Evolutionary conservation across 768 basidiomycete species (phyloP).

Genomic region (Cubamyces lactineus): DNA sequence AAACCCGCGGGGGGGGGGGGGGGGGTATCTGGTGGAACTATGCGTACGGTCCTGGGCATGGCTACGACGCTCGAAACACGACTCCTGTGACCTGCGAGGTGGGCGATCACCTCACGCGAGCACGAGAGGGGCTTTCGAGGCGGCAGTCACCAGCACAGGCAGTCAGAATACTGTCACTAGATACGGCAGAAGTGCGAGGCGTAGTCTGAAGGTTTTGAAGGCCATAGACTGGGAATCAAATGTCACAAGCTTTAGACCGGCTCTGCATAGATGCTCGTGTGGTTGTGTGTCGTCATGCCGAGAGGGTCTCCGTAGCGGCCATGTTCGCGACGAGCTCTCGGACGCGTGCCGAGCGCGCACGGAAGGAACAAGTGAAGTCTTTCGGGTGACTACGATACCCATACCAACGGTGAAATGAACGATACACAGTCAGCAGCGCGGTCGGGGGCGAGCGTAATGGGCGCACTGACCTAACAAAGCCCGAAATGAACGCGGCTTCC

Average conservation of each 20-base stretch:
- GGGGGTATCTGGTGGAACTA: constrained; percentile 8
- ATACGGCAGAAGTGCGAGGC: background rate
- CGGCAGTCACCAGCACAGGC: background rate
- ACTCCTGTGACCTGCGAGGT: too few relatives aligned
- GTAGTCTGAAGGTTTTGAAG: background rate
- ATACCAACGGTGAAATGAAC: background rate
- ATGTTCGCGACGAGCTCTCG: constrained; percentile 15
- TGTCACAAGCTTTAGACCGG: too few relatives aligned
- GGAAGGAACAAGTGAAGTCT: constrained; percentile 16
- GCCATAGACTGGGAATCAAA: too few relatives aligned
- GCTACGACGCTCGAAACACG: background rate
- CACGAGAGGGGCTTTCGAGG: too few relatives aligned
- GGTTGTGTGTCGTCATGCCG: background rate
- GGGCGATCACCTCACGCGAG: too few relatives aligned
- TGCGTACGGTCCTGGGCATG: constrained; percentile 6
- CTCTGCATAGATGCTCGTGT: background rate
- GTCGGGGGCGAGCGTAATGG: background rate
- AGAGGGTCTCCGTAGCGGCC: background rate
- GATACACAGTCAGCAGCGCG: background rate
- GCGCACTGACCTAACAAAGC: constrained; percentile 30
- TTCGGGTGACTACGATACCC: constrained; percentile 12
- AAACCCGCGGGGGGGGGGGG: too few relatives aligned
- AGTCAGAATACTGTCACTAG: constrained; percentile 15
- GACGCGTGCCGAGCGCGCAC: background rate
- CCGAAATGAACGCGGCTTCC: constrained; percentile 43